Conservation (phyloP, 495 filamentous ascomycete genomes). For the Penicillium antarcticum region DNA sequence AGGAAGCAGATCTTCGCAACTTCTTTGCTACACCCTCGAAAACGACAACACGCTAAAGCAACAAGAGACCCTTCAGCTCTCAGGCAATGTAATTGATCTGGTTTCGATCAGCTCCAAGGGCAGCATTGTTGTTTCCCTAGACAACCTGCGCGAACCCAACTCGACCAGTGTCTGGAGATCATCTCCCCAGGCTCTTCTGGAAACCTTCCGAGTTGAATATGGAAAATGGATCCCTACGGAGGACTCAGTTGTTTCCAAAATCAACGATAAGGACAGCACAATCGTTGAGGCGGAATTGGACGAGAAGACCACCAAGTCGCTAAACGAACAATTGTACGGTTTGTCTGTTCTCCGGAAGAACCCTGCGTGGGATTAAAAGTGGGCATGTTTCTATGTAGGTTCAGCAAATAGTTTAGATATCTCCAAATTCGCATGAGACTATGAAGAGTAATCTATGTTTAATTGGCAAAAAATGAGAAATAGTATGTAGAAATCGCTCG, state of each 20-base stretch:
- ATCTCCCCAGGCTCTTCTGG: constrained; percentile 22
- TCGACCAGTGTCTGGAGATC: constrained; percentile 37
- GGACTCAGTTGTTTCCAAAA: constrained; percentile 17
- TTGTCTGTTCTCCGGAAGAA: constrained; percentile 72
- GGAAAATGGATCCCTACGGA: constrained; percentile 22
- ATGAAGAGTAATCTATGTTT: neutral
- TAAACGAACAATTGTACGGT: constrained; percentile 61
- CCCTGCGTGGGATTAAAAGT: constrained; percentile 16
- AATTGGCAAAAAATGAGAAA: too few species aligned
- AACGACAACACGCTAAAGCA: constrained; percentile 40
- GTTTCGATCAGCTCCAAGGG: constrained; percentile 25
- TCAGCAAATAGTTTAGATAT: constrained; percentile 9
- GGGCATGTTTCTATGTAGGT: constrained; percentile 4
- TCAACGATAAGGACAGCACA: constrained; percentile 36
- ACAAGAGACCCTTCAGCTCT: constrained; percentile 43
- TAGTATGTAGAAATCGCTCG: too few species aligned
- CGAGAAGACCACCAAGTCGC: constrained; percentile 26
- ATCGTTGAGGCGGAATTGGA: constrained; percentile 27
- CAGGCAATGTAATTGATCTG: constrained; percentile 62
- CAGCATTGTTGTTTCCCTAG: constrained; percentile 55
- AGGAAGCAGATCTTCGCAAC: constrained; percentile 50
- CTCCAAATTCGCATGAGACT: neutral
- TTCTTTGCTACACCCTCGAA: constrained; percentile 56
- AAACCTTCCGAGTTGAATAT: constrained; percentile 22
- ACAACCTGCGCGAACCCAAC: constrained; percentile 42